Percentiles rank a stretch among this genome's conserved stretches.
Evolutionary conservation across 495 filamentous ascomycete genomes (phyloP).

Genomic region (Tricharina praecox): DNA sequence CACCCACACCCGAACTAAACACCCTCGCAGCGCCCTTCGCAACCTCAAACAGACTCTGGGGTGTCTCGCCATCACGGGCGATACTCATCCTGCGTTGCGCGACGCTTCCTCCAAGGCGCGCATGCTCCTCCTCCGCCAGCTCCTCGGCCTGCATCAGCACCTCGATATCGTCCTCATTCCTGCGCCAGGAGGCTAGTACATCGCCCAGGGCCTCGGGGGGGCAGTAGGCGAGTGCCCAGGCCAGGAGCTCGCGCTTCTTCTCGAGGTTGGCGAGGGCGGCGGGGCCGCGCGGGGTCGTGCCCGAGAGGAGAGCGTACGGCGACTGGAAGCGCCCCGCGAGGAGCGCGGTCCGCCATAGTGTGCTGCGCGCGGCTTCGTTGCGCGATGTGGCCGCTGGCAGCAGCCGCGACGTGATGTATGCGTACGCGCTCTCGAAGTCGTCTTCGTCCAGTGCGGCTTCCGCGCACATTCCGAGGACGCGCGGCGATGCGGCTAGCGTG

Average conservation of each 20-base stretch:
- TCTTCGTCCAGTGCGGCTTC: slow-evolving; percentile 69
- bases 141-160: slow-evolving; percentile 51
- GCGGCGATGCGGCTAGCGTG: slow-evolving; percentile 34
- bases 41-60: slow-evolving; percentile 88
- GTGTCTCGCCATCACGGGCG: slow-evolving; percentile 52
- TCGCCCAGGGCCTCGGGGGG: slow-evolving; percentile 64
- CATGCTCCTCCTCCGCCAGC: slow-evolving; percentile 51
- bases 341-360: slow-evolving; percentile 83
- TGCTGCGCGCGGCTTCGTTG: slow-evolving; percentile 43
- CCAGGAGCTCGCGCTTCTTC: slow-evolving; percentile 76
- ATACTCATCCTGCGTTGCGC: slow-evolving; percentile 18
- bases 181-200: slow-evolving; percentile 66
- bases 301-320: slow-evolving; percentile 14
- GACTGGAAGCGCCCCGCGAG: slow-evolving; percentile 67
- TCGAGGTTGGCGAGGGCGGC: slow-evolving; percentile 37
- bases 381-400: slow-evolving; percentile 28
- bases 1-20: neutral
- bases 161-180: slow-evolving; percentile 73
- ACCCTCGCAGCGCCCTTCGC: slow-evolving; percentile 68
- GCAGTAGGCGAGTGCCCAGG: slow-evolving; percentile 64
- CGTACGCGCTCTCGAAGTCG: slow-evolving; percentile 95
- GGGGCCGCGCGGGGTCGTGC: slow-evolving; percentile 36
- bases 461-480: slow-evolving; percentile 76
- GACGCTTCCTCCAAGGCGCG: slow-evolving; percentile 33
- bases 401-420: slow-evolving; percentile 62